These are phyloP conservation scores for Candida boidinii DNA, from an alignment of 805 yeast genomes.

Conservation along the genomic window DNA sequence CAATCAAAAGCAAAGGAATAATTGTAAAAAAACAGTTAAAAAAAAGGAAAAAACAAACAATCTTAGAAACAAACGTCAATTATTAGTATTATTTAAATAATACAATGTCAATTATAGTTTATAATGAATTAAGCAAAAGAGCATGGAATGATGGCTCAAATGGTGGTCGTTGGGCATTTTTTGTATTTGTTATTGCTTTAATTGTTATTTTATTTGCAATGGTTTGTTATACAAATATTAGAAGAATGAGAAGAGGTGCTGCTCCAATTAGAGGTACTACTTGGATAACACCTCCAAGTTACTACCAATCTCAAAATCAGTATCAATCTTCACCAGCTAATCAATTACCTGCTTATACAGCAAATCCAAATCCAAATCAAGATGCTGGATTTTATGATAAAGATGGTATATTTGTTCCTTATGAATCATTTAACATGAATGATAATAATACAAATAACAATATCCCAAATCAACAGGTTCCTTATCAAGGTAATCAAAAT, in stretches of 20 bases:
- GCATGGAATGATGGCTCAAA: too few species aligned
- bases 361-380: constrained; percentile 47
- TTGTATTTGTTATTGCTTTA: constrained; percentile 49
- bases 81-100: too few species aligned
- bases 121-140: too few species aligned
- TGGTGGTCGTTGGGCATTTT: constrained; percentile 31
- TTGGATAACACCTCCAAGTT: constrained; percentile 84
- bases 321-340: constrained; percentile 20
- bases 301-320: constrained; percentile 58
- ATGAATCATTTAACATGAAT: too few species aligned
- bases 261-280: constrained; percentile 67
- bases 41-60: too few species aligned
- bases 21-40: too few species aligned
- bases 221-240: constrained; percentile 47
- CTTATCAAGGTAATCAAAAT: too few species aligned
- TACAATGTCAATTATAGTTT: too few species aligned
- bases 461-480: too few species aligned
- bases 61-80: too few species aligned
- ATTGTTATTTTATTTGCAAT: constrained; percentile 37
- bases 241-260: constrained; percentile 42
- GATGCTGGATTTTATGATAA: constrained; percentile 76
- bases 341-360: constrained; percentile 65
- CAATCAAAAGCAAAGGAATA: too few species aligned
- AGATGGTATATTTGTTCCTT: constrained; percentile 47
- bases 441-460: too few species aligned